Evolutionary conservation across 192 early-diverging fungal species (phyloP), one percentile per base, ranked within the genome.

Genomic region (Dissophora globulifera): DNA sequence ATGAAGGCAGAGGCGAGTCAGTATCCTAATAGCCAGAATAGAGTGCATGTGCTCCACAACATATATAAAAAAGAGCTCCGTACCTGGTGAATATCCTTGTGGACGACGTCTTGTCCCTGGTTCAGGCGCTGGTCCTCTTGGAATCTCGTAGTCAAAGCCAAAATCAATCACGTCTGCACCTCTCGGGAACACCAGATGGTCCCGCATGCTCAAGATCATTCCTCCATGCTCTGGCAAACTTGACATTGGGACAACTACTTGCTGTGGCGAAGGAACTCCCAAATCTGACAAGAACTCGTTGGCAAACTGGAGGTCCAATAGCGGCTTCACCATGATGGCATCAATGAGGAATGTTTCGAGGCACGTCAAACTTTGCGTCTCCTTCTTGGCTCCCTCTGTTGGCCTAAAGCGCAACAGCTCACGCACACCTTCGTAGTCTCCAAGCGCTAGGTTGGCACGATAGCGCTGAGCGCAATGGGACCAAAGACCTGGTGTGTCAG

Each of bases 211-310:
- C 58, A 93, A 66, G 27, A 92, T 82, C 78, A 89, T 88, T 10
- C 92, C 91, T 47, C 92, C 92, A 46, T 93, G 87, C 78, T 93
- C 92, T 1, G 91, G 83, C 42, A 93, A 67, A 30, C 87, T 90
- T 25, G 82, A 83, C 62, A 93, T 81, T 11, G 92, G 85, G 6
- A 85, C 88, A 13, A 93, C 70, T 0, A 92, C 87, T 12, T 74
- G 61, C 40, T 79, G 43, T 15, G 86, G 86, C 41, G 67, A 41
- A 38, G 68, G 66, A 8, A 71, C 63, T 19, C 84, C 83, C 22
- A 88, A 38, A 20, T 83, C 83, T 4, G 52, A 50, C 22, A 88
- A 55, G 31, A 87, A 68, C 16, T 84, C 79, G 45, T 82, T 79
- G 48, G 89, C 85, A 48, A 85, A 79, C n/a, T 79, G 67, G 3